Percentiles rank a stretch among this genome's conserved stretches.
These are phyloP conservation scores for Logfia minima DNA, from an alignment of 129 eudicot species.

Conservation along the genomic window DNA sequence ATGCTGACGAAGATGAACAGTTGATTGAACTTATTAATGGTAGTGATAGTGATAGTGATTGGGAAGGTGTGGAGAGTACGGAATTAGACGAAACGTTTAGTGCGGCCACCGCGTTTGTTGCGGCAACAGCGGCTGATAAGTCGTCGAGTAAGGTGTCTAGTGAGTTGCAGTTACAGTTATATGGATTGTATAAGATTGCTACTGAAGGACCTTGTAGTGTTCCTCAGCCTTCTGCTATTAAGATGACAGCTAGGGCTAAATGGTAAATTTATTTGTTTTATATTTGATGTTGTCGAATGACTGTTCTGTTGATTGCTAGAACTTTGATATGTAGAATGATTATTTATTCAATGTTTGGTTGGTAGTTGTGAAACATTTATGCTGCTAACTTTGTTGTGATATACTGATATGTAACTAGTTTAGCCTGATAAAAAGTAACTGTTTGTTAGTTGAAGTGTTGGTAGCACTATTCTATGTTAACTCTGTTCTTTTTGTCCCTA, in stretches of 20 bases:
- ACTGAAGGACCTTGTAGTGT: conserved; percentile 90
- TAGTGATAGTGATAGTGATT: conserved; percentile 65
- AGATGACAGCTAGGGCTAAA: conserved; percentile 93
- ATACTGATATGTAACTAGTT: too few relatives aligned
- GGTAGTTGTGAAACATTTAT: conserved; percentile 4
- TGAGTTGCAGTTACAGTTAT: conserved; percentile 86
- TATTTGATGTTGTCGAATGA: not conserved
- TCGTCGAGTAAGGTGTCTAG: conserved; percentile 55
- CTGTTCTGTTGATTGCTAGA: not conserved
- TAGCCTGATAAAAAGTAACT: not conserved
- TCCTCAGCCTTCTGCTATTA: conserved; percentile 81
- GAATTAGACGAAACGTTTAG: conserved; percentile 92
- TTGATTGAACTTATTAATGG: not conserved
- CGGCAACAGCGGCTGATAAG: conserved; percentile 82
- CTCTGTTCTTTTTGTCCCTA: not conserved
- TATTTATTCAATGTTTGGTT: not conserved
- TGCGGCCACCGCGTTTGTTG: conserved; percentile 96
- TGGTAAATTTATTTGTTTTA: conserved; percentile 46
- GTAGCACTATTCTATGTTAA: not conserved
- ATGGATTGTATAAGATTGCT: conserved; percentile 86
- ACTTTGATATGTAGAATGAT: not conserved
- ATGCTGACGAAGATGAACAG: conserved; percentile 28
- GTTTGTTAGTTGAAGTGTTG: conserved; percentile 1
- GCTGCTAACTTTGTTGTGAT: conserved; percentile 2
- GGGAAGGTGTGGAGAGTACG: conserved; percentile 99